Evolutionary conservation across 2,329 filamentous ascomycete species (phyloP).

Genomic region (Ceratocystis cacaofunesta): DNA sequence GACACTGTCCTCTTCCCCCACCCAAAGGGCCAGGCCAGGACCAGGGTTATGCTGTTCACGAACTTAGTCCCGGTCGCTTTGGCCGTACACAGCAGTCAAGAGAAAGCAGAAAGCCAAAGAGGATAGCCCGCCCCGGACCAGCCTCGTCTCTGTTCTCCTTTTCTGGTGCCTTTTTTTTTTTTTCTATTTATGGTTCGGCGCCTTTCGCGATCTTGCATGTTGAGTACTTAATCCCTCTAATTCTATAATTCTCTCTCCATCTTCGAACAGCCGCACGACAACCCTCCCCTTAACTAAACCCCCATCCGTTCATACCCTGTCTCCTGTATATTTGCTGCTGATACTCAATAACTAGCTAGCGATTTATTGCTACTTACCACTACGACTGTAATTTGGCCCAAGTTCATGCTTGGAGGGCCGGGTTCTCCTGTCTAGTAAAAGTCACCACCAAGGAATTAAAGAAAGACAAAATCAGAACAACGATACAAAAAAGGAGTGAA

Average conservation of each 20-base stretch:
- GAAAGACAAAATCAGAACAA: background rate
- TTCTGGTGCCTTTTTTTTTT: background rate
- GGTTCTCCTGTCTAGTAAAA: background rate
- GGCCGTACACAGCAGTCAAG: background rate
- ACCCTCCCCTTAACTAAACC: background rate
- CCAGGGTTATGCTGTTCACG: background rate
- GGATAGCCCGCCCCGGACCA: background rate
- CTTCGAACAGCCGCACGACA: background rate
- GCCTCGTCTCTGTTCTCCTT: background rate
- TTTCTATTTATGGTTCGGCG: background rate
- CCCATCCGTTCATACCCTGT: background rate
- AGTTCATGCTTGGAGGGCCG: slow-evolving; percentile 2
- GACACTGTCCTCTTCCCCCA: background rate
- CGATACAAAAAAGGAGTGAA: background rate
- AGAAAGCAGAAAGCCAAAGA: background rate
- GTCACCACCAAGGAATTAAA: background rate
- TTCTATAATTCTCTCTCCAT: background rate
- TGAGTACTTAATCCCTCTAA: background rate
- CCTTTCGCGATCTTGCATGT: background rate
- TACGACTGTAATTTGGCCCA: slow-evolving; percentile 3
- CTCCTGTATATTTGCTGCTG: background rate
- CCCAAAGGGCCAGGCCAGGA: background rate
- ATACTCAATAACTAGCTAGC: background rate
- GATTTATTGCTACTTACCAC: background rate
- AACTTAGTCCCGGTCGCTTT: background rate